Conservation (phyloP, 208 protist genomes). For the Leishmania tropica region DNA sequence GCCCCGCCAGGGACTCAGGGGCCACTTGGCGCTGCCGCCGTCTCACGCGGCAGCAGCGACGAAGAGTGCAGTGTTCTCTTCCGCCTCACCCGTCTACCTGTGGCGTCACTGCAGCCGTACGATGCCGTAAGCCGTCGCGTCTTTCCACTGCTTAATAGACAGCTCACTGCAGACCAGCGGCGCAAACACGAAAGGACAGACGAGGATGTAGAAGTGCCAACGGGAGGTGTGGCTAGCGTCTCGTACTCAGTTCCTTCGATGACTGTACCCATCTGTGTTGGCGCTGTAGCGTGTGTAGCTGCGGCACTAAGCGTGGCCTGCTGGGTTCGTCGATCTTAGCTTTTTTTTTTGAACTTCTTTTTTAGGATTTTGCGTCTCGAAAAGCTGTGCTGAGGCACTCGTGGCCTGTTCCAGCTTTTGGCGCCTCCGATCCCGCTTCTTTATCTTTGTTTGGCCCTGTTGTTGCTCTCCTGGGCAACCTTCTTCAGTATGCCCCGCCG, state of each 20-base stretch:
- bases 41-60: neutral
- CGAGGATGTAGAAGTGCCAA: neutral
- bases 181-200: neutral
- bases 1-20: neutral
- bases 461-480: too few relatives aligned
- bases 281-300: neutral
- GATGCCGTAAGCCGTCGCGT: slow-evolving; percentile 23
- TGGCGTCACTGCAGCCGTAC: slow-evolving; percentile 24
- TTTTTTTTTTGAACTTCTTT: neutral
- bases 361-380: neutral
- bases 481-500: too few relatives aligned
- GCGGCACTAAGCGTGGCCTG: neutral
- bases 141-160: slow-evolving; percentile 32
- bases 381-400: neutral
- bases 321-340: neutral
- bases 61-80: slow-evolving; percentile 20
- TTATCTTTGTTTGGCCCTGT: too few relatives aligned
- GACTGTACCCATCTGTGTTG: slow-evolving; percentile 3
- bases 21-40: neutral
- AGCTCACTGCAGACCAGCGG: neutral
- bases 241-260: neutral
- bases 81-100: slow-evolving; percentile 20
- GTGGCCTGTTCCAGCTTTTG: neutral
- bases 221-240: neutral
- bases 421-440: neutral